Evolutionary conservation across 257 asterid genomes (phyloP).

Genomic region (Fraxinus excelsior): DNA sequence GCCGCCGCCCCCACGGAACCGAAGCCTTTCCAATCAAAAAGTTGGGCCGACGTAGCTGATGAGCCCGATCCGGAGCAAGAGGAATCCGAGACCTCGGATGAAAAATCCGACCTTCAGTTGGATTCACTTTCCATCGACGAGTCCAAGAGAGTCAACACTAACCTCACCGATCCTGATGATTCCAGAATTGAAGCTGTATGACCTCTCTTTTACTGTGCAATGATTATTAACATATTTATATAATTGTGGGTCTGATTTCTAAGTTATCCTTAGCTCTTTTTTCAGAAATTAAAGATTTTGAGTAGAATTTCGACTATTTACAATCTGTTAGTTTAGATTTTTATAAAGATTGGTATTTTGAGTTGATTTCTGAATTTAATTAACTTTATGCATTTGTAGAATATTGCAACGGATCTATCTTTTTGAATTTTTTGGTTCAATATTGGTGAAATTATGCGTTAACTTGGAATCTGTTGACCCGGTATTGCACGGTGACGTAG

Average conservation of each 20-base stretch:
- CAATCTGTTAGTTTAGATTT: neutral
- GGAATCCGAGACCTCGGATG: constrained; percentile 19
- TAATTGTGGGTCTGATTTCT: constrained; percentile 18
- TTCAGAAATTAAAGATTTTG: neutral
- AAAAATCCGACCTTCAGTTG: constrained; percentile 7
- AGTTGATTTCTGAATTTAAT: neutral
- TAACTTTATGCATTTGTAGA: neutral
- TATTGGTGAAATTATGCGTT: constrained; percentile 16
- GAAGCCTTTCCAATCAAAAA: neutral
- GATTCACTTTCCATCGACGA: constrained; percentile 34
- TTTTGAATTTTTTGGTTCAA: constrained; percentile 10
- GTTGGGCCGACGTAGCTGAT: constrained; percentile 40
- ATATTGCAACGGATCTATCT: neutral
- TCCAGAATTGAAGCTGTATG: constrained; percentile 26
- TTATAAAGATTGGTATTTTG: neutral
- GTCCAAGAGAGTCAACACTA: constrained; percentile 7
- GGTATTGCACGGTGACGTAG: too few relatives aligned
- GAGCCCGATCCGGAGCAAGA: constrained; percentile 29
- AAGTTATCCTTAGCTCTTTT: neutral
- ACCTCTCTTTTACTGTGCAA: neutral
- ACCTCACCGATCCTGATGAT: constrained; percentile 32
- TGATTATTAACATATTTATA: neutral
- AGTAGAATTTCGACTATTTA: neutral
- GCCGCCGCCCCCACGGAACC: neutral
- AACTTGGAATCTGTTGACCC: constrained; percentile 5